Conservation (phyloP, 352 stramenopile genomes). For the Phytophthora pseudosyringae region DNA sequence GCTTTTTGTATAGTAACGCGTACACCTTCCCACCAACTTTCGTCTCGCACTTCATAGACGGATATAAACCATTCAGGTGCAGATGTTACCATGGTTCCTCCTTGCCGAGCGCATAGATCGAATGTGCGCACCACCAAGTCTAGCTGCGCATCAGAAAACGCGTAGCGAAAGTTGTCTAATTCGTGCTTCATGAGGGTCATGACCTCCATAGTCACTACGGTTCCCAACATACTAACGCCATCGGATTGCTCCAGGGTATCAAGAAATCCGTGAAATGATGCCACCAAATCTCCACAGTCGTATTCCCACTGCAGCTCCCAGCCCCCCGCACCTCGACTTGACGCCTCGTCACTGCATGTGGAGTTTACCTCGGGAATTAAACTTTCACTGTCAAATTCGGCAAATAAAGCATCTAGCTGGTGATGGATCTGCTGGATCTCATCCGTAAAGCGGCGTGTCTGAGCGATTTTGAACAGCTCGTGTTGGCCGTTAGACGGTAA, state of each 20-base stretch:
- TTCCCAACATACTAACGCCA: background rate
- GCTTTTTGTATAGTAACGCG: slow-evolving; percentile 22
- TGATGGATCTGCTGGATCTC: slow-evolving; percentile 37
- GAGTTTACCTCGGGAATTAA: background rate
- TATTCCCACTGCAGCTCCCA: slow-evolving; percentile 39
- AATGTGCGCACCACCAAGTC: slow-evolving; percentile 18
- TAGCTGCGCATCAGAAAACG: slow-evolving; percentile 20
- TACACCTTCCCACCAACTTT: slow-evolving; percentile 42
- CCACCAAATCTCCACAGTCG: slow-evolving; percentile 28
- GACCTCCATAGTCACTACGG: slow-evolving; percentile 17
- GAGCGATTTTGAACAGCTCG: slow-evolving; percentile 33
- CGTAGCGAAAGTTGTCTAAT: slow-evolving; percentile 38
- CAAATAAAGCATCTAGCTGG: slow-evolving; percentile 34
- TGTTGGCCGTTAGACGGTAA: slow-evolving; percentile 18
- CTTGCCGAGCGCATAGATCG: slow-evolving; percentile 10
- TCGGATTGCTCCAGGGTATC: slow-evolving; percentile 11
- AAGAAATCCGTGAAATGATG: slow-evolving; percentile 27
- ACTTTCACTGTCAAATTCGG: slow-evolving; percentile 30
- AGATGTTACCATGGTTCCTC: slow-evolving; percentile 6
- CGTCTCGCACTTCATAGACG: slow-evolving; percentile 32
- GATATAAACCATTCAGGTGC: slow-evolving; percentile 38
- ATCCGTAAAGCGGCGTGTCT: slow-evolving; percentile 33
- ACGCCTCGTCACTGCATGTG: slow-evolving; percentile 7
- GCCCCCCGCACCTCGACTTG: slow-evolving; percentile 1
- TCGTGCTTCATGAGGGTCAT: slow-evolving; percentile 38